A percentile compares a stretch with the other conserved stretches of the same genome.
Evolutionary conservation across 345 rosid genomes (phyloP).

Genomic region (Populus alba): DNA sequence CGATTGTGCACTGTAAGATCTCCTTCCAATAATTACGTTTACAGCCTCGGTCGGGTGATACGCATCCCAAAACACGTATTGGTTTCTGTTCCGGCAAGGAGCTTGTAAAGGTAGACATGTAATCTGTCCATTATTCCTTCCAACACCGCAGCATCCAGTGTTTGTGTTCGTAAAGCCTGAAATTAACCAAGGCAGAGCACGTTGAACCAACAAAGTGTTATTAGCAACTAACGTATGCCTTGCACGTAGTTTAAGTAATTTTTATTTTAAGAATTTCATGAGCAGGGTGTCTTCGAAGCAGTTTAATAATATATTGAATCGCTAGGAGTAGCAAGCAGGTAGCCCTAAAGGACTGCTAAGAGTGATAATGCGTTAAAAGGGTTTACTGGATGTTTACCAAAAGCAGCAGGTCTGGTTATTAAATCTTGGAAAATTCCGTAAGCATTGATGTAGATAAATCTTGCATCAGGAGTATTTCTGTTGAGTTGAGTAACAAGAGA

Average conservation of each 20-base stretch:
- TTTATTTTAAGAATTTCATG: too few relatives aligned
- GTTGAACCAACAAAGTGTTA: neutral
- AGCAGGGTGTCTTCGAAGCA: too few relatives aligned
- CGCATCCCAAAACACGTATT: conserved; percentile 38
- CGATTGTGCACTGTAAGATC: conserved; percentile 32
- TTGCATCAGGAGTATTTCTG: conserved; percentile 47
- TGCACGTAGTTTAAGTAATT: too few relatives aligned
- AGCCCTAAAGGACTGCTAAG: too few relatives aligned
- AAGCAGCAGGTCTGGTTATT: conserved; percentile 39
- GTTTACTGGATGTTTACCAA: neutral
- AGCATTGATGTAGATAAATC: conserved; percentile 58
- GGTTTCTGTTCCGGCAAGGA: conserved; percentile 34
- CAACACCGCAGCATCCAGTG: conserved; percentile 37
- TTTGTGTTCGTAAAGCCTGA: conserved; percentile 37
- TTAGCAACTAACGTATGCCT: too few relatives aligned
- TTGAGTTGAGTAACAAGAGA: conserved; percentile 67
- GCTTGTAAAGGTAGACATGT: conserved; percentile 41
- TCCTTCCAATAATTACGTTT: conserved; percentile 26
- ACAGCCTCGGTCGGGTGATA: conserved; percentile 50
- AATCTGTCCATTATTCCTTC: conserved; percentile 38
- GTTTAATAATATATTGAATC: too few relatives aligned
- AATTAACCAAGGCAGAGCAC: neutral
- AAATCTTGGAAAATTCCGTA: conserved; percentile 76
- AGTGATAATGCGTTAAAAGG: neutral
- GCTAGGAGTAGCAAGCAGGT: too few relatives aligned